Evolutionary conservation across 2,329 filamentous ascomycete genomes (phyloP).

Genomic region (Sporothrix phasma): DNA sequence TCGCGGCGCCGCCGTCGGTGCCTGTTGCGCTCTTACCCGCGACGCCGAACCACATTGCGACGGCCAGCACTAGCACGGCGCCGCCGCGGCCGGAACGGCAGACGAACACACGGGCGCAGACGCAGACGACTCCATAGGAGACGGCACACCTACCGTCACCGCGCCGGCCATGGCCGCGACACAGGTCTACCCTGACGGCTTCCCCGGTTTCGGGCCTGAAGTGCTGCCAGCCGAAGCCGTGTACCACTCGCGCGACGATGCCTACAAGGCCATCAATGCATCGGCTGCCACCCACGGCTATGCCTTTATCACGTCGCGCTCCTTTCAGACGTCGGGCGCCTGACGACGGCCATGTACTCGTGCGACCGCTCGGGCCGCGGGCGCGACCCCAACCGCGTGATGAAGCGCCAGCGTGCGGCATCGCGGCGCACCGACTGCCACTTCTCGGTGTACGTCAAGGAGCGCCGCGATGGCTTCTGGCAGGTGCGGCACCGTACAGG

Average conservation of each 20-base stretch:
- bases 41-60: neutral
- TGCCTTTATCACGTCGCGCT: constrained; percentile 14
- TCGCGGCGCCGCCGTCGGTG: neutral
- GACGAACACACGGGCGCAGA: neutral
- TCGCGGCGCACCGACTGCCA: constrained; percentile 16
- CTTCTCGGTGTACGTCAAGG: constrained; percentile 12
- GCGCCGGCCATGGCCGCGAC: neutral
- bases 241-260: constrained; percentile 12
- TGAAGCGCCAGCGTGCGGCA: constrained; percentile 12
- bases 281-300: constrained; percentile 12
- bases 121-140: neutral
- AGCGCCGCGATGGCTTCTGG: constrained; percentile 14
- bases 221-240: constrained; percentile 10
- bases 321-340: constrained; percentile 12
- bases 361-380: constrained; percentile 14
- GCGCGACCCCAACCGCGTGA: constrained; percentile 11
- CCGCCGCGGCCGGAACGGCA: neutral
- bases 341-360: constrained; percentile 13
- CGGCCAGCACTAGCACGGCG: neutral
- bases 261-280: constrained; percentile 13
- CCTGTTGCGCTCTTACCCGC: neutral
- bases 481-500: constrained; percentile 10
- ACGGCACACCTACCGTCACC: neutral
- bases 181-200: constrained; percentile 10
- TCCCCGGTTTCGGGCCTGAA: constrained; percentile 12